Evolutionary conservation across 78 protist genomes (phyloP).

Genomic region (Bigelowiella natans): DNA sequence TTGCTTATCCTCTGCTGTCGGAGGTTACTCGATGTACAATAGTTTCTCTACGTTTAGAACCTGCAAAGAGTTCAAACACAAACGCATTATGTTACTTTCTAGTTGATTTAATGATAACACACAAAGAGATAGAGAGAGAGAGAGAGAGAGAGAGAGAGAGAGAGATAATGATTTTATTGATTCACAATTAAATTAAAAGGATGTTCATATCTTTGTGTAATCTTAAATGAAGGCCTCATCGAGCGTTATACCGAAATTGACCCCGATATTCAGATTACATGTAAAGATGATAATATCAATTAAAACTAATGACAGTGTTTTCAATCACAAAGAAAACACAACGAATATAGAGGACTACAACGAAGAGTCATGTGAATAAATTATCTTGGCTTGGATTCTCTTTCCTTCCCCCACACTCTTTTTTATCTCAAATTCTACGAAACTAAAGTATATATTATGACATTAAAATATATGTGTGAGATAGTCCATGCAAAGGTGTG

Average conservation of each 20-base stretch:
- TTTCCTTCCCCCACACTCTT: no score
- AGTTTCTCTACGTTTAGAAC: neutral
- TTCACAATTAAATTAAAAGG: neutral
- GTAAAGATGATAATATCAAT: neutral
- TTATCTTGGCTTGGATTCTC: no score
- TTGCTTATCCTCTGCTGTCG: conserved; percentile 25
- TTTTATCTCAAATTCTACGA: no score
- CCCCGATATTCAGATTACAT: conserved; percentile 23
- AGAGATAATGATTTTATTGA: neutral
- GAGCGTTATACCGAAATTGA: neutral
- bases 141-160: neutral
- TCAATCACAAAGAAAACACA: no score
- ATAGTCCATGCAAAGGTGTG: no score
- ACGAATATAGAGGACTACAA: no score
- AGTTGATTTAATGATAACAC: neutral
- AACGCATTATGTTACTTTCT: neutral
- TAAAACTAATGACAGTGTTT: no score
- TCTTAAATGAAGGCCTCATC: neutral
- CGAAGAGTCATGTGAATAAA: no score
- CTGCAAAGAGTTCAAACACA: neutral
- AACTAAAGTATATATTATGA: no score
- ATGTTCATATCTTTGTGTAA: neutral
- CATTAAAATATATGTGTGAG: no score
- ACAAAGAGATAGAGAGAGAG: no score
- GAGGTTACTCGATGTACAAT: neutral